These are phyloP conservation scores for Earliella scabrosa DNA, from an alignment of 1,284 basidiomycete genomes.

Conservation along the genomic window DNA sequence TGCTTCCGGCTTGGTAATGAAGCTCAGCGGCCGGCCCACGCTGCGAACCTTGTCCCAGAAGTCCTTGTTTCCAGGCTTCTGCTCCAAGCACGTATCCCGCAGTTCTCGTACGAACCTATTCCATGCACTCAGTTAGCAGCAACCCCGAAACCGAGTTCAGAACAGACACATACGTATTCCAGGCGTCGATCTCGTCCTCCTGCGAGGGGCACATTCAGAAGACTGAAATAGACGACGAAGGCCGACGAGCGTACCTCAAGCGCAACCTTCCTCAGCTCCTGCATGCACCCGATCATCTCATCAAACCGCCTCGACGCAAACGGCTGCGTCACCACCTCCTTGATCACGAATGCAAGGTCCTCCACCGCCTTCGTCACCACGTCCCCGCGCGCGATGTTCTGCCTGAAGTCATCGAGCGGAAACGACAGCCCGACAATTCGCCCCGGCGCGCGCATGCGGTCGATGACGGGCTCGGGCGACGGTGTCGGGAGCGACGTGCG, in stretches of 20 bases:
- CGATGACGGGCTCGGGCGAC: conserved; percentile 44
- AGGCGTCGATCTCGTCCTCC: conserved; percentile 80
- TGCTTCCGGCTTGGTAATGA: conserved; percentile 70
- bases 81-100: conserved; percentile 54
- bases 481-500: conserved; percentile 35
- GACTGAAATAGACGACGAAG: background rate
- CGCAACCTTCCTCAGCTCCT: conserved; percentile 64
- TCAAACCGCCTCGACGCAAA: conserved; percentile 68
- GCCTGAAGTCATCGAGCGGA: conserved; percentile 78
- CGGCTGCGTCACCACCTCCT: conserved; percentile 69
- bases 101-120: conserved; percentile 64
- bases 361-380: conserved; percentile 83
- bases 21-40: conserved; percentile 54
- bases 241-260: conserved; percentile 50
- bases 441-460: conserved; percentile 49
- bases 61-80: conserved; percentile 56
- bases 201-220: conserved; percentile 26
- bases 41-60: conserved; percentile 67
- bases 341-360: conserved; percentile 73
- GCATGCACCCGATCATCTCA: conserved; percentile 78
- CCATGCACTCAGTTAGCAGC: no score
- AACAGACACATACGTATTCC: conserved; percentile 79
- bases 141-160: no score
- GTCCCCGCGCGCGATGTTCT: conserved; percentile 72
- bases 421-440: conserved; percentile 74